These are phyloP conservation scores for Paspalum notatum DNA, from an alignment of 176 grass and related monocot species.

Conservation along the genomic window DNA sequence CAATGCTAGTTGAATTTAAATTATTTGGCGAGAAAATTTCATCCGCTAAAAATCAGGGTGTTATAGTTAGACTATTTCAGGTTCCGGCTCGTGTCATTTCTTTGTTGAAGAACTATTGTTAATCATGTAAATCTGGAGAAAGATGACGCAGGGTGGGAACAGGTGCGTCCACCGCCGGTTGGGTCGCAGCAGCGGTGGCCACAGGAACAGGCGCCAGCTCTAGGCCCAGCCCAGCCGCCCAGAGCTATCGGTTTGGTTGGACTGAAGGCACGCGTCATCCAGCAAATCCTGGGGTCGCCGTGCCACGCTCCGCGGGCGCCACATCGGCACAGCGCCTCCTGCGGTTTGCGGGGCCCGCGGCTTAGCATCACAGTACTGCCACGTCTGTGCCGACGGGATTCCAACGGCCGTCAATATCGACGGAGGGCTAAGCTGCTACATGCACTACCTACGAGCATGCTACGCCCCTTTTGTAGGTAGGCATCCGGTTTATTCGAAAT, in stretches of 20 bases:
- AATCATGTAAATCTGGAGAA: not conserved
- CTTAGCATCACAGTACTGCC: not conserved
- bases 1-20: no score
- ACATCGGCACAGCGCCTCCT: not conserved
- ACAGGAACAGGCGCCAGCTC: not conserved
- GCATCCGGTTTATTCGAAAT: no score
- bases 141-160: not conserved
- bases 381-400: not conserved
- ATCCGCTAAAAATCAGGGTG: no score
- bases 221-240: not conserved
- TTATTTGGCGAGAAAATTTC: no score
- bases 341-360: not conserved
- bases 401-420: not conserved
- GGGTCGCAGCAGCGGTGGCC: not conserved
- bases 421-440: not conserved
- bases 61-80: no score
- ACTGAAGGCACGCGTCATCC: slow-evolving; percentile 28
- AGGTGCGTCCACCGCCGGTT: not conserved
- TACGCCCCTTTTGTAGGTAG: no score
- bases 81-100: not conserved
- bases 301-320: not conserved
- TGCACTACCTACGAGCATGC: not conserved
- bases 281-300: slow-evolving; percentile 7
- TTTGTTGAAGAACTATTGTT: not conserved
- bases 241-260: not conserved